Evolutionary conservation across 2,329 filamentous ascomycete genomes (phyloP).

Genomic region (Triangularia verruculosa): DNA sequence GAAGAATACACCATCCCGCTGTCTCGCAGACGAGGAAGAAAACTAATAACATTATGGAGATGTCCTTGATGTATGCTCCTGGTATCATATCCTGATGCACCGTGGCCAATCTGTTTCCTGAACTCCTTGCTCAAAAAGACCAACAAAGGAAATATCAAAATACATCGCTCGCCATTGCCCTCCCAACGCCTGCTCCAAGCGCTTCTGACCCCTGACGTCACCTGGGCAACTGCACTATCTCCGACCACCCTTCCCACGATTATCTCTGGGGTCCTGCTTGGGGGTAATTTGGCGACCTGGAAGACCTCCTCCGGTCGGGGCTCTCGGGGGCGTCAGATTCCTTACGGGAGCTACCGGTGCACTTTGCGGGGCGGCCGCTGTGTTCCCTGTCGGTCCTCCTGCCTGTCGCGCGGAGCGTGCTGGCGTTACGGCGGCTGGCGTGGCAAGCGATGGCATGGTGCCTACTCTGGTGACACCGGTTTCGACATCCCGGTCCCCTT

Average conservation of each 20-base stretch:
- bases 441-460: background rate
- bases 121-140: constrained; percentile 11
- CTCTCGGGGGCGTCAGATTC: constrained; percentile 11
- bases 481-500: constrained; percentile 16
- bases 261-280: constrained; percentile 7
- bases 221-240: background rate
- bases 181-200: background rate
- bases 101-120: constrained; percentile 1
- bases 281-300: constrained; percentile 1
- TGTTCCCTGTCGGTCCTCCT: constrained; percentile 1
- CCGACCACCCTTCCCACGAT: constrained; percentile 11
- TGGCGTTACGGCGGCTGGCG: constrained; percentile 6
- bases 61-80: background rate
- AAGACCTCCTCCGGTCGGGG: constrained; percentile 4
- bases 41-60: background rate
- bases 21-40: constrained; percentile 3
- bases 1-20: constrained; percentile 1
- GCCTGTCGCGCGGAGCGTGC: constrained; percentile 2
- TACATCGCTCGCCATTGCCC: background rate
- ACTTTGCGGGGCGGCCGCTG: background rate
- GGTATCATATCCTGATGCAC: background rate
- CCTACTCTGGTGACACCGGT: constrained; percentile 4
- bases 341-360: constrained; percentile 8
- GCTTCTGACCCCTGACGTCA: background rate
- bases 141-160: constrained; percentile 7